Base-by-base conservation (phyloP, 352 stramenopile genomes). In the Hyaloperonospora brassicae region DNA sequence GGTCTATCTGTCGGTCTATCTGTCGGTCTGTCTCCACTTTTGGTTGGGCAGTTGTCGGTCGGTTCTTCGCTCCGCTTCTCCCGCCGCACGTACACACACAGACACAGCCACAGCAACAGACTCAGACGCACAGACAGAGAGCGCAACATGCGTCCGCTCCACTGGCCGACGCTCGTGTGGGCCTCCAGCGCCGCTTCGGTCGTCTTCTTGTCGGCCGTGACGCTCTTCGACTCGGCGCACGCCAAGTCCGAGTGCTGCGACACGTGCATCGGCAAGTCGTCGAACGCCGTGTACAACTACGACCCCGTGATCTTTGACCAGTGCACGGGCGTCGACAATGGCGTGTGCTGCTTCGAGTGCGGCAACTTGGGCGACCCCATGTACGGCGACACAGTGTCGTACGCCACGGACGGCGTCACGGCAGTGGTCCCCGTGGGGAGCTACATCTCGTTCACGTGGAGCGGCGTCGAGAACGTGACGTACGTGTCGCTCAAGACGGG, bases 271-370 rank as follows among this genome's bases (percentile, higher is more conserved):
- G 78, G 75, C 53, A 86, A 88, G 51, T 71, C 73, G 14, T 73
- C 76, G 11, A 57, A 54, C 49, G 44, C 62, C 13, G 47, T 67
- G 23, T 89, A 86, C 70, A 78, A 57, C 51, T 89, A 89, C 60
- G 79, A 89, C 59, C 79, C 79, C 13, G 31, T 85, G 7, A 56
- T 89, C 23, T 77, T 79, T 64, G 52, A 25, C 1, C 57, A 89
- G 47, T 89, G 79, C 55, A 62, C 64, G 34, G 62, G 54, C 8
- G 65, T 68, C 1, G 71, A 61, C 21, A 59, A 64, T 38, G 76
- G 79, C 21, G 64, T 89, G 22, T 89, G 79, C 55, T 89, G 79
- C 66, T 89, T 81, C 53, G 69, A 84, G 46, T 89, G 79, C 59
- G 70, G 68, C 6, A 64, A 49, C 11, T 70, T 76, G 25, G 71